Evolutionary conservation across 106 monocot species (phyloP).

Genomic region (Allium sativum): DNA sequence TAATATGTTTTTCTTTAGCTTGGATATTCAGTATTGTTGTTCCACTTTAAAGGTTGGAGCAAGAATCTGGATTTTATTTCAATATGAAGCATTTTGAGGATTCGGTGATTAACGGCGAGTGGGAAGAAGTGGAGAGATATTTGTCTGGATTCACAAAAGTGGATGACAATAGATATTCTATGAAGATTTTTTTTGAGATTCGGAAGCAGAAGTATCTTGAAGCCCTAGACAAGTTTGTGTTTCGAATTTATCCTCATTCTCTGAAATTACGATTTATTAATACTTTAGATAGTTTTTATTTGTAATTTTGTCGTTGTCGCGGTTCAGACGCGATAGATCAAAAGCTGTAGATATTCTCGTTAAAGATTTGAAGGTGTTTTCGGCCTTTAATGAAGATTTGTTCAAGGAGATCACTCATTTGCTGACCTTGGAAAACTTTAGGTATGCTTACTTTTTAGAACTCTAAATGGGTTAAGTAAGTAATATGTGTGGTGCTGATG

Average conservation of each 20-base stretch:
- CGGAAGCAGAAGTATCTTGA: conserved; percentile 15
- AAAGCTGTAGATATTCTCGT: conserved; percentile 8
- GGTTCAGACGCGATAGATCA: conserved; percentile 8
- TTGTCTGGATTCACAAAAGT: conserved; percentile 10
- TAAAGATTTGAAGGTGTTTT: conserved; percentile 4
- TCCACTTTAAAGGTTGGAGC: conserved; percentile 2
- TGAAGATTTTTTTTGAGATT: conserved; percentile 16
- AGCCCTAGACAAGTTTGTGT: conserved; percentile 8
- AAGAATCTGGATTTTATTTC: conserved; percentile 15
- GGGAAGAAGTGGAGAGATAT: conserved; percentile 12
- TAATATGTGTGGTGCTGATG: too few species aligned
- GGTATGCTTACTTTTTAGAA: background rate
- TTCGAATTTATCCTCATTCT: background rate
- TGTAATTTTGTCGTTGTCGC: background rate
- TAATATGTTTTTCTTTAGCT: background rate
- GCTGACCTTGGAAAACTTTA: conserved; percentile 7
- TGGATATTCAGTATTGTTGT: too few species aligned
- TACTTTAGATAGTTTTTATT: background rate
- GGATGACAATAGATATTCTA: conserved; percentile 6
- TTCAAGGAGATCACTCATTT: conserved; percentile 13
- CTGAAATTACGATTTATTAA: background rate
- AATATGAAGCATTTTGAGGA: conserved; percentile 16
- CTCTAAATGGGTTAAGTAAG: too few species aligned
- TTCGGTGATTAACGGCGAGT: conserved; percentile 7
- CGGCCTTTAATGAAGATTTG: conserved; percentile 3